Evolutionary conservation across 495 filamentous ascomycete genomes (phyloP), one percentile per base, ranked within the genome.

Genomic region (Xylaria curta): DNA sequence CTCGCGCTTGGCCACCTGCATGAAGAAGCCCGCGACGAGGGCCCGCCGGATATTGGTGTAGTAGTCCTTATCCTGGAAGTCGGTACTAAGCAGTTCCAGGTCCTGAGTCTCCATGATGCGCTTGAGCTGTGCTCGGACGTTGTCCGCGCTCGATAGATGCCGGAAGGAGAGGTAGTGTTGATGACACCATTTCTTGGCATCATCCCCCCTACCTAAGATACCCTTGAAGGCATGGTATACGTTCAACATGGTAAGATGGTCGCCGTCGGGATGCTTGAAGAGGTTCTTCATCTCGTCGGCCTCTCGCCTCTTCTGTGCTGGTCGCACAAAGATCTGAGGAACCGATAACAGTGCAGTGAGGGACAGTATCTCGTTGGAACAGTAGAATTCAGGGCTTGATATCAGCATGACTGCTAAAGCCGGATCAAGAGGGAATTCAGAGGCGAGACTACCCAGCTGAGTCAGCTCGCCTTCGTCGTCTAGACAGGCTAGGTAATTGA

Each of bases 1-100:
- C 70, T 97, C 93, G 74, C 90, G 92, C 89, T 94, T 98, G 51
- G 96, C 96, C n/a, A 98, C 92, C 78, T 99, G 97, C 96, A 99
- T 99, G 86, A 99, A 99, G 85, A 98, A 99, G 26, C 96, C 96
- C 2, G 94, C 89, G 17, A 97, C 91, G n/a, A 99, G 86, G 12
- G 96, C 96, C 19, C 93, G 91, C 26, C 94, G 92, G 76, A 99
- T 98, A 78, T 99, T 99, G 81, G 89, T 94, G 79, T 98, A 98
- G 83, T 99, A 99, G 73, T 95, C 92, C 86, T 97, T 98, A 82
- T 98, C 91, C 62, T 94, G 92, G 83, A 97, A 98, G 0, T 92
- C 89, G 0, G 94, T 97, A 70, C 91, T 94, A 60, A 98, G 79
- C 60, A 99, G 87, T 54, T 96, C 92, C 12, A 99, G 80, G 65